These are phyloP conservation scores for Rhizophagus sp. DNA, from an alignment of 192 early-diverging fungal species.

Conservation along the genomic window DNA sequence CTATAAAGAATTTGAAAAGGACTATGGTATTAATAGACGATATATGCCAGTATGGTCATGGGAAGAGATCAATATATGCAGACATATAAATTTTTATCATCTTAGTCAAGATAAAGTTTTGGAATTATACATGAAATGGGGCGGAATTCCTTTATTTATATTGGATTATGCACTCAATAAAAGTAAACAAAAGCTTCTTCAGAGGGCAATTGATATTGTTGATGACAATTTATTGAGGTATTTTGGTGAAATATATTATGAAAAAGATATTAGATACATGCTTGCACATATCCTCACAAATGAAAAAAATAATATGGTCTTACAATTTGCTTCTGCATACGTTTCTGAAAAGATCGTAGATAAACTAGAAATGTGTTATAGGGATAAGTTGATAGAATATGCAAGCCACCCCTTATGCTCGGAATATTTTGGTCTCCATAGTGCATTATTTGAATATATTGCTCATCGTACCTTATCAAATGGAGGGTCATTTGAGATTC, in stretches of 20 bases:
- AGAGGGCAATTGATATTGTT: background rate
- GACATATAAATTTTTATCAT: background rate
- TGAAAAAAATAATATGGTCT: too few species aligned
- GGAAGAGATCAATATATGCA: background rate
- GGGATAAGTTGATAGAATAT: background rate
- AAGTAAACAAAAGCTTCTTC: background rate
- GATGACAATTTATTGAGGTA: background rate
- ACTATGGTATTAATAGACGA: accelerated
- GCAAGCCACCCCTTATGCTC: too few species aligned
- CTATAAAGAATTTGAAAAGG: background rate
- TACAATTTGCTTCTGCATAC: too few species aligned
- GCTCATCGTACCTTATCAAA: background rate
- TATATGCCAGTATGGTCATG: background rate
- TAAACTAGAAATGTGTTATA: background rate
- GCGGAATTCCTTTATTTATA: background rate
- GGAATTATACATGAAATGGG: conserved; percentile 9
- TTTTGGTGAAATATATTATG: background rate
- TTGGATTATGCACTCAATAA: background rate
- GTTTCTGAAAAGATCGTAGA: background rate
- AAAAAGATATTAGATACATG: background rate
- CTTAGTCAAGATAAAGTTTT: background rate
- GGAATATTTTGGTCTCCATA: too few species aligned
- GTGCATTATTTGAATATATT: background rate
- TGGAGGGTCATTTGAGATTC: background rate
- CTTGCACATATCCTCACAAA: background rate